Percentiles rank a stretch among this genome's conserved stretches.
phyloP scores from a whole-genome alignment of 495 filamentous ascomycete species.

The Podospora australis region DNA sequence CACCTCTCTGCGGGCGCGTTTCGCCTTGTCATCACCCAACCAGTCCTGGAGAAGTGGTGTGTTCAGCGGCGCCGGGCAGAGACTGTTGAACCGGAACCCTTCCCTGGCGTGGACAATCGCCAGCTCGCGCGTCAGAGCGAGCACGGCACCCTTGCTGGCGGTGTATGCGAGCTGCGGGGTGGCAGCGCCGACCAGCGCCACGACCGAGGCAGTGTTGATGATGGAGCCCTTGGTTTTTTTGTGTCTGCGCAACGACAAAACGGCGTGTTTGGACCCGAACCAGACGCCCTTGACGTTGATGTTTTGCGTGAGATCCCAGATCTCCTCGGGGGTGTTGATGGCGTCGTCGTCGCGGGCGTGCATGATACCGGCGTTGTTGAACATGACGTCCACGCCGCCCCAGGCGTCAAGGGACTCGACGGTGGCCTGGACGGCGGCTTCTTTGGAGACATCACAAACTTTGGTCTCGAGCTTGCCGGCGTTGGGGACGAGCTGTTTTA shows the following conservation, averaged over 20 bases:
- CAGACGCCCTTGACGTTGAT: constrained; percentile 99
- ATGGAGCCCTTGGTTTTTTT: constrained; percentile 72
- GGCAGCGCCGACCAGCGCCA: constrained; percentile 87
- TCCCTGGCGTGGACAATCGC: constrained; percentile 82
- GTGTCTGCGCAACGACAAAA: constrained; percentile 72
- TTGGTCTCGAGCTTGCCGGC: constrained; percentile 54
- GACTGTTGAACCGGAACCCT: constrained; percentile 78
- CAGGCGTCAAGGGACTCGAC: constrained; percentile 69
- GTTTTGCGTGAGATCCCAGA: constrained; percentile 90
- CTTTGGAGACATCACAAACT: constrained; percentile 58
- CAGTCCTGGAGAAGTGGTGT: constrained; percentile 84
- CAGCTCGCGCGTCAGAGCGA: constrained; percentile 77
- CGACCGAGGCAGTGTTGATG: constrained; percentile 93
- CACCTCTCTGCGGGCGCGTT: constrained; percentile 79
- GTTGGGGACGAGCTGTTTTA: constrained; percentile 62
- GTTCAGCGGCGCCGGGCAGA: constrained; percentile 92
- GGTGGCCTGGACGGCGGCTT: constrained; percentile 62
- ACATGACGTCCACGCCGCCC: constrained; percentile 93
- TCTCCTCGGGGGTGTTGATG: constrained; percentile 72
- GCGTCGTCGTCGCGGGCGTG: constrained; percentile 83
- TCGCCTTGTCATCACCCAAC: constrained; percentile 82
- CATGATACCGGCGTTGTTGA: constrained; percentile 99
- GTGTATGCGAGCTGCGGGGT: constrained; percentile 95
- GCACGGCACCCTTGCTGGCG: constrained; percentile 86
- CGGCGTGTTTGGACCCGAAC: constrained; percentile 91